A percentile compares a stretch with the other conserved stretches of the same genome.
Conservation (phyloP, 169 alveolate genomes). For the Eimeria praecox region DNA sequence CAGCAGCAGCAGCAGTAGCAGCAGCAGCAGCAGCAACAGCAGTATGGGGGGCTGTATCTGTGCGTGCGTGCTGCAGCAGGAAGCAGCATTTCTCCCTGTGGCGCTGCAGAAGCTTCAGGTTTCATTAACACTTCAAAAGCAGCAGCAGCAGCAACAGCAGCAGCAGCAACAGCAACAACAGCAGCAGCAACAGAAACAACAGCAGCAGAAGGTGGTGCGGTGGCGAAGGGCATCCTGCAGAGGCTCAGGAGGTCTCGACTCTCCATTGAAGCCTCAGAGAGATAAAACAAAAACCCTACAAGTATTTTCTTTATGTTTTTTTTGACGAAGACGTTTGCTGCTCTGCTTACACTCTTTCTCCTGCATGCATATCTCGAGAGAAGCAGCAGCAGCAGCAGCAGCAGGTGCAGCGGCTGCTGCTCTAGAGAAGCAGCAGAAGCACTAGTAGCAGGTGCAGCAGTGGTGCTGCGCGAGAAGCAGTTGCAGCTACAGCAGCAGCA, state of each 20-base stretch:
- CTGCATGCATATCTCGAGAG: neutral
- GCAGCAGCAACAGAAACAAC: constrained; percentile 29
- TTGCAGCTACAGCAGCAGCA: neutral
- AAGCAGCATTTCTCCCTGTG: neutral
- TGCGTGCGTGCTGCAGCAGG: neutral
- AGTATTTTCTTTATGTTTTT: neutral
- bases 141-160: constrained; percentile 46
- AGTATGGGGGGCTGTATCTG: neutral
- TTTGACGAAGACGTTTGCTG: neutral
- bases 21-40: constrained; percentile 42
- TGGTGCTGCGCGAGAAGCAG: neutral
- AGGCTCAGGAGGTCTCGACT: constrained; percentile 14
- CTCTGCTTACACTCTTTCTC: neutral
- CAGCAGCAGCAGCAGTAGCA: constrained; percentile 50
- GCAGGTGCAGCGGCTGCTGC: neutral
- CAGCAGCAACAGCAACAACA: constrained; percentile 11
- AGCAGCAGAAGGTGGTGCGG: constrained; percentile 10
- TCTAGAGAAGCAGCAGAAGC: neutral
- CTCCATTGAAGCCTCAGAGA: neutral
- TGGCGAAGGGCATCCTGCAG: constrained; percentile 18
- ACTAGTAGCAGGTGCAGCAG: neutral
- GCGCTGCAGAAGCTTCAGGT: neutral
- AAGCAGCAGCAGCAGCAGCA: neutral
- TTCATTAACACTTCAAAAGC: neutral
- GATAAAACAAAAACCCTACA: neutral